These are phyloP conservation scores for Phanerochaete sordida DNA, from an alignment of 768 basidiomycete species.

Conservation along the genomic window DNA sequence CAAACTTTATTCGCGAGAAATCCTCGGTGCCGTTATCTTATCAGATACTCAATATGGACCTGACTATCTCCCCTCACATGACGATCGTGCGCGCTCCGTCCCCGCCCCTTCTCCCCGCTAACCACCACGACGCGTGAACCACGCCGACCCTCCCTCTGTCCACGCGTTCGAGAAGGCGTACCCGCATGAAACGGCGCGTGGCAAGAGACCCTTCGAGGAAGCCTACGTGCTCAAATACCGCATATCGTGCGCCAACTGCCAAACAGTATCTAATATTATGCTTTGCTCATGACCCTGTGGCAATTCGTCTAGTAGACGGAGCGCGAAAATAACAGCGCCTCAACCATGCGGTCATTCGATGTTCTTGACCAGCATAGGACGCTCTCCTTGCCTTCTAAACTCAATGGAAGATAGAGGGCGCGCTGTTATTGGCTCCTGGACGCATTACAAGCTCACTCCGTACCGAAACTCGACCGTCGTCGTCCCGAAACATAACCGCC, in stretches of 20 bases:
- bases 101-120: not conserved
- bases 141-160: too few relatives aligned
- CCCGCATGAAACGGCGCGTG: too few relatives aligned
- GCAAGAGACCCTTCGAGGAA: too few relatives aligned
- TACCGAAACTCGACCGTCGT: slow-evolving; percentile 25
- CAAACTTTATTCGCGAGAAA: not conserved
- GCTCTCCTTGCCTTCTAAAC: not conserved
- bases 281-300: not conserved
- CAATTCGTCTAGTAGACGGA: not conserved
- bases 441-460: not conserved
- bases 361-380: not conserved
- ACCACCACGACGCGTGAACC: too few relatives aligned
- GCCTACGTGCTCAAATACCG: too few relatives aligned
- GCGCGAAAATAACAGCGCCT: not conserved
- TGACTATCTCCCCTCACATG: not conserved
- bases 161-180: too few relatives aligned
- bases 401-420: not conserved
- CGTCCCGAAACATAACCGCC: slow-evolving; percentile 25
- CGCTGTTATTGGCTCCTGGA: not conserved
- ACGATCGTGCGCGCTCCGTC: not conserved
- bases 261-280: not conserved
- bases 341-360: not conserved
- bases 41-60: not conserved
- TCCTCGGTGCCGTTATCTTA: not conserved
- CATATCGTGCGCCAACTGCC: too few relatives aligned